A percentile compares a stretch with the other conserved stretches of the same genome.
phyloP scores from a whole-genome alignment of 2,329 filamentous ascomycete species.

The Knufia fluminis region DNA sequence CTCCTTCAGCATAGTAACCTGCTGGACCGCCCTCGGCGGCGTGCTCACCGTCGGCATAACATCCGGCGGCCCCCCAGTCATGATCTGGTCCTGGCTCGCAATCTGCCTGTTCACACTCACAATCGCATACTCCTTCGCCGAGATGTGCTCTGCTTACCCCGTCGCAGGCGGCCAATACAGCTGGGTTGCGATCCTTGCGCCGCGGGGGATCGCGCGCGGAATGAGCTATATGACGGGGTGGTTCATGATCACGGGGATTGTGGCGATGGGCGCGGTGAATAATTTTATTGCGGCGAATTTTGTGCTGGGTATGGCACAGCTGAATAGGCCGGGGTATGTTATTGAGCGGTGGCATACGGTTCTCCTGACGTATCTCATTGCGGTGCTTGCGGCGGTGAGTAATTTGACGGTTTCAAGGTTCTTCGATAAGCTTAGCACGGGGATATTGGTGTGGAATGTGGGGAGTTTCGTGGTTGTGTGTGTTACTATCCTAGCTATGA shows the following conservation, averaged over 20 bases:
- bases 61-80: constrained; percentile 49
- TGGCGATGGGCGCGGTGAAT: constrained; percentile 21
- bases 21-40: constrained; percentile 49
- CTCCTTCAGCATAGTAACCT: constrained; percentile 50
- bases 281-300: constrained; percentile 44
- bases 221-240: constrained; percentile 40
- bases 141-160: constrained; percentile 51
- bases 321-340: constrained; percentile 42
- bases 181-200: constrained; percentile 49
- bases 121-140: constrained; percentile 51
- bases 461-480: constrained; percentile 44
- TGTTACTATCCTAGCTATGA: constrained; percentile 44
- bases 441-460: constrained; percentile 41
- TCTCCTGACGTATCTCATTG: constrained; percentile 43
- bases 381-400: constrained; percentile 35
- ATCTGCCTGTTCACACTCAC: constrained; percentile 43
- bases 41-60: constrained; percentile 48
- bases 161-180: constrained; percentile 50
- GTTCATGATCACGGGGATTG: constrained; percentile 41
- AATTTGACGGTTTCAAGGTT: constrained; percentile 45
- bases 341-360: constrained; percentile 51
- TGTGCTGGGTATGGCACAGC: constrained; percentile 45
- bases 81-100: constrained; percentile 50
- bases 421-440: constrained; percentile 38
- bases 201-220: constrained; percentile 36